phyloP scores from a whole-genome alignment of 495 filamentous ascomycete genomes.

The Neurospora sp. region DNA sequence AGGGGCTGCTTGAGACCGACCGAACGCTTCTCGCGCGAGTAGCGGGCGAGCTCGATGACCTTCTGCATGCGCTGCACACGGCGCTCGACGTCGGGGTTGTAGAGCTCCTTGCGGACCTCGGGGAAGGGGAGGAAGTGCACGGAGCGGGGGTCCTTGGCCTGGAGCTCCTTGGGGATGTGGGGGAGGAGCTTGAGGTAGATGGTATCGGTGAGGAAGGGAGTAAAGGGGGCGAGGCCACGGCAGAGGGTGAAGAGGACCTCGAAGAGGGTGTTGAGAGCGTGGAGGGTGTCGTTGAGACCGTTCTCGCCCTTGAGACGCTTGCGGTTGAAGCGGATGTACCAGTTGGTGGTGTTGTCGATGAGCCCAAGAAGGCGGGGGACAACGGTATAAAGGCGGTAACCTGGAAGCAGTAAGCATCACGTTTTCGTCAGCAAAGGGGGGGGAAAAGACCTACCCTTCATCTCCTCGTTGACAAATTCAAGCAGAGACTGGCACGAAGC shows the following conservation, averaged over 20 bases:
- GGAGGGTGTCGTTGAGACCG: constrained; percentile 68
- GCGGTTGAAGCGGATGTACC: constrained; percentile 99
- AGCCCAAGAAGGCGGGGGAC: constrained; percentile 78
- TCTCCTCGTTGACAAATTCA: constrained; percentile 89
- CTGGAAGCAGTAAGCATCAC: constrained; percentile 24
- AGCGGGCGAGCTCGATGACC: constrained; percentile 81
- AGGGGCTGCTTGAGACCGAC: constrained; percentile 85
- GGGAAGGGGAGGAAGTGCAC: constrained; percentile 93
- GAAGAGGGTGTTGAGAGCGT: constrained; percentile 93
- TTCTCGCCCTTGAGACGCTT: constrained; percentile 91
- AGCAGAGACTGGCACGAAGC: constrained; percentile 88
- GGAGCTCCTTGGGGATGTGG: constrained; percentile 45
- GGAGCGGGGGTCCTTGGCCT: constrained; percentile 61
- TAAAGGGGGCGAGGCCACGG: constrained; percentile 85
- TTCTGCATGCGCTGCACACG: constrained; percentile 86
- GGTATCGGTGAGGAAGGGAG: constrained; percentile 87
- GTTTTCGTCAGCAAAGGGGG: not conserved
- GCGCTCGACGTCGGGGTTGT: constrained; percentile 77
- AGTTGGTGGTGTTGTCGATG: constrained; percentile 95
- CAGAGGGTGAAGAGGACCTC: constrained; percentile 87
- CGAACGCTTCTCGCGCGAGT: constrained; percentile 73
- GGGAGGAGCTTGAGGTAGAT: constrained; percentile 85
- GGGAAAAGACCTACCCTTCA: constrained; percentile 49
- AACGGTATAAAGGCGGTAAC: constrained; percentile 84
- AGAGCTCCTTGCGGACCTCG: constrained; percentile 75